A percentile compares a stretch with the other conserved stretches of the same genome.
phyloP scores from a whole-genome alignment of 371 early-diverging fungal species.

The Lichtheimia ornata region DNA sequence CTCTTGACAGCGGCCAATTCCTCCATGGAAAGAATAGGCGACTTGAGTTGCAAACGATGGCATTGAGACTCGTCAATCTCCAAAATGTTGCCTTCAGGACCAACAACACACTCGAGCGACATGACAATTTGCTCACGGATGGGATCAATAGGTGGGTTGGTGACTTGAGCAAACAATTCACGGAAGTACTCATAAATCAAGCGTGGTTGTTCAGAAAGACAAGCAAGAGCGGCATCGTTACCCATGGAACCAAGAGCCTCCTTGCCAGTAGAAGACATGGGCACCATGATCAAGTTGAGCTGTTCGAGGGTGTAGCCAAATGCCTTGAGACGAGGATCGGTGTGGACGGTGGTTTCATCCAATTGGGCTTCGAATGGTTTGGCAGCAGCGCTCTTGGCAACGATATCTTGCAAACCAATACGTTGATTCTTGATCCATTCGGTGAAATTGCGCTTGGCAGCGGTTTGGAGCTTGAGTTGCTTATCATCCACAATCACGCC shows the following conservation, averaged over 20 bases:
- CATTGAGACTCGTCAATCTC: constrained; percentile 81
- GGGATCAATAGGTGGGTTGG: constrained; percentile 97
- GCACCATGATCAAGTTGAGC: constrained; percentile 82
- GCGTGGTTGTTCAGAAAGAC: constrained; percentile 86
- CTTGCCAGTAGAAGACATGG: constrained; percentile 88
- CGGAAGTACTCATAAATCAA: constrained; percentile 95
- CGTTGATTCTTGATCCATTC: constrained; percentile 84
- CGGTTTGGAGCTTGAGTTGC: constrained; percentile 80
- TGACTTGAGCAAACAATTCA: constrained; percentile 96
- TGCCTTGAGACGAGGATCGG: constrained; percentile 84
- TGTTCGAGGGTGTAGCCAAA: constrained; percentile 95
- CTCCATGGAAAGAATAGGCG: constrained; percentile 83
- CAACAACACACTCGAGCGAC: constrained; percentile 93
- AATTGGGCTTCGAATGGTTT: constrained; percentile 25
- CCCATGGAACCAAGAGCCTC: constrained; percentile 98
- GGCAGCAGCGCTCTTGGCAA: constrained; percentile 24
- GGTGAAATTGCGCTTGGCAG: constrained; percentile 71
- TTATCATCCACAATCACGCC: constrained; percentile 90
- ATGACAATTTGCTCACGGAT: constrained; percentile 97
- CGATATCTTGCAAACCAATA: constrained; percentile 69
- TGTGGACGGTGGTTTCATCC: constrained; percentile 46
- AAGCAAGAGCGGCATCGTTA: constrained; percentile 93
- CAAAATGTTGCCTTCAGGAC: constrained; percentile 92
- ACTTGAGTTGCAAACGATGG: constrained; percentile 75
- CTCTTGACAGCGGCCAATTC: constrained; percentile 80